These are phyloP conservation scores for Martiniozyma asiatica DNA, from an alignment of 1,139 yeast genomes.

Conservation along the genomic window DNA sequence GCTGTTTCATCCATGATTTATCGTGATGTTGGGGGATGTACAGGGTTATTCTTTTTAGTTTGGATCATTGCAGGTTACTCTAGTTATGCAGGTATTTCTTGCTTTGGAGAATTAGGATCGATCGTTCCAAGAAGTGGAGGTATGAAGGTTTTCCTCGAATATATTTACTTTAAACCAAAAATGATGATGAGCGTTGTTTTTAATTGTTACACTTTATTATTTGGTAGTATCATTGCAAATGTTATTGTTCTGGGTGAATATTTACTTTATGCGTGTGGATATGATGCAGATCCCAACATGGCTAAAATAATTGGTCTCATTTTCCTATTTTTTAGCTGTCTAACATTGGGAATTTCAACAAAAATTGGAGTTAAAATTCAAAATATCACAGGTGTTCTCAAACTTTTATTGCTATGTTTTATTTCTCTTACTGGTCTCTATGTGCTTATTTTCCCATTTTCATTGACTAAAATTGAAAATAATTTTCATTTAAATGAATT, in stretches of 20 bases:
- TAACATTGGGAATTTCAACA: conserved; percentile 37
- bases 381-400: conserved; percentile 39
- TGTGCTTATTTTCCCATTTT: conserved; percentile 34
- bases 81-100: conserved; percentile 54
- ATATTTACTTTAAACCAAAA: conserved; percentile 47
- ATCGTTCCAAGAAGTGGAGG: conserved; percentile 68
- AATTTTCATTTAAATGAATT: conserved; percentile 18
- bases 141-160: conserved; percentile 56
- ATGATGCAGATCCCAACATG: conserved; percentile 11
- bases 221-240: conserved; percentile 56
- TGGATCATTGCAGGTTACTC: conserved; percentile 53
- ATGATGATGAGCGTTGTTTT: conserved; percentile 49
- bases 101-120: conserved; percentile 58
- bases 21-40: conserved; percentile 57
- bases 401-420: conserved; percentile 32
- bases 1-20: conserved; percentile 60
- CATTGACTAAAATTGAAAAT: conserved; percentile 22
- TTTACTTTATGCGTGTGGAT: conserved; percentile 28
- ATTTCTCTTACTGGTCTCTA: conserved; percentile 39
- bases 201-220: conserved; percentile 43
- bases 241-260: conserved; percentile 66
- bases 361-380: conserved; percentile 39
- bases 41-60: conserved; percentile 42
- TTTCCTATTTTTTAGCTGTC: conserved; percentile 30
- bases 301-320: conserved; percentile 32